Conservation (phyloP, 2,329 filamentous ascomycete genomes). For the Fusarium begoniae region DNA sequence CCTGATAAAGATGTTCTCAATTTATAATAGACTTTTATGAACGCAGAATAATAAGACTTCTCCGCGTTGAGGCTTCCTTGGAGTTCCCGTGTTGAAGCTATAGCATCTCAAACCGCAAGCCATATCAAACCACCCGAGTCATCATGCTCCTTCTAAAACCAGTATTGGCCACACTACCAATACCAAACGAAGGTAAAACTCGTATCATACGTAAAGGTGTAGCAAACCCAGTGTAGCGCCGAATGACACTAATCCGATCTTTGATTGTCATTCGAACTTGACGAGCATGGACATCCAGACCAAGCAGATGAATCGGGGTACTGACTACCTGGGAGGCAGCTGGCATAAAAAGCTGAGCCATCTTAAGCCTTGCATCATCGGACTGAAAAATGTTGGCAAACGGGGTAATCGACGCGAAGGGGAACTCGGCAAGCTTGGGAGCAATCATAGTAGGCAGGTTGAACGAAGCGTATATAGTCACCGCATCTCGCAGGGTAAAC, state of each 20-base stretch:
- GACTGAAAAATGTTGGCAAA: constrained; percentile 33
- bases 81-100: constrained; percentile 30
- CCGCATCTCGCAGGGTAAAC: constrained; percentile 36
- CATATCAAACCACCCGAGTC: constrained; percentile 11
- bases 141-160: constrained; percentile 36
- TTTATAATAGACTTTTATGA: neutral
- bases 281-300: constrained; percentile 34
- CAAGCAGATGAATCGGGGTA: constrained; percentile 39
- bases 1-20: neutral
- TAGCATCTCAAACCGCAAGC: neutral
- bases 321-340: constrained; percentile 37
- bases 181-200: constrained; percentile 34
- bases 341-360: constrained; percentile 37
- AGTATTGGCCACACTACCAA: constrained; percentile 39
- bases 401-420: constrained; percentile 24
- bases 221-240: constrained; percentile 25
- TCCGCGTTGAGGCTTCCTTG: constrained; percentile 29
- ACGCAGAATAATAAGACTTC: neutral
- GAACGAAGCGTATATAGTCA: constrained; percentile 41
- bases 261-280: constrained; percentile 24
- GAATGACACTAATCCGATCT: constrained; percentile 27
- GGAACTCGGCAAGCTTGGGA: constrained; percentile 36
- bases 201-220: constrained; percentile 39
- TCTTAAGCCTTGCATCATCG: constrained; percentile 36
- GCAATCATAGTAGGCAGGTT: constrained; percentile 38